These are phyloP conservation scores for Rhodofomes roseus DNA, from an alignment of 1,284 basidiomycete species.

Conservation along the genomic window DNA sequence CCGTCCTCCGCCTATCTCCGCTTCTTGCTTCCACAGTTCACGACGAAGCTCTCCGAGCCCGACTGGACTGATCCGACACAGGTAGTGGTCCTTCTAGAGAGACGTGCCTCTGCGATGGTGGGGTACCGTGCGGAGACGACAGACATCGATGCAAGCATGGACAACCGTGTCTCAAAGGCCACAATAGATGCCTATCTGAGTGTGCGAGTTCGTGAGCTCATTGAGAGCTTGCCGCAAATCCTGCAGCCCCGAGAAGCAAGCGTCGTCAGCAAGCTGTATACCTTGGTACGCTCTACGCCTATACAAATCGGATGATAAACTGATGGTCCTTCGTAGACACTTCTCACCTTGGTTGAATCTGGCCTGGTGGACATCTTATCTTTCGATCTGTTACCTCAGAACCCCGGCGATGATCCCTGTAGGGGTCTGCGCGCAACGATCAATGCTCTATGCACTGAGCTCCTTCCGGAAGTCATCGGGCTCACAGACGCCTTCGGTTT, in stretches of 20 bases:
- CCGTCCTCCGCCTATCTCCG: constrained; percentile 53
- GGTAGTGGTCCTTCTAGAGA: constrained; percentile 50
- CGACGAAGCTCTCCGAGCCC: background rate
- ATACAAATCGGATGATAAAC: background rate
- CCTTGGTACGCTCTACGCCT: constrained; percentile 36
- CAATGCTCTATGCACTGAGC: constrained; percentile 41
- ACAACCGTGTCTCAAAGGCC: constrained; percentile 57
- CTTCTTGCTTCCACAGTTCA: constrained; percentile 32
- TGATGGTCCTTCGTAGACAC: background rate
- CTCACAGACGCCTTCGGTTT: constrained; percentile 76
- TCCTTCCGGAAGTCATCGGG: constrained; percentile 68
- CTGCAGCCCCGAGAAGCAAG: constrained; percentile 29
- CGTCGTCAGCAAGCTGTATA: constrained; percentile 42
- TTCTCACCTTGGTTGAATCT: constrained; percentile 55
- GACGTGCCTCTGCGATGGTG: constrained; percentile 59
- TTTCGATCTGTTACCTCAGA: constrained; percentile 40
- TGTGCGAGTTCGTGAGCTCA: constrained; percentile 45
- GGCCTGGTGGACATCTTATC: constrained; percentile 57
- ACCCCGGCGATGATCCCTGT: constrained; percentile 38
- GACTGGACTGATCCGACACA: constrained; percentile 30
- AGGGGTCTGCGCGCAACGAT: constrained; percentile 53
- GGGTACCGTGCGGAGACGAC: constrained; percentile 40
- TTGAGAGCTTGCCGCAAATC: constrained; percentile 28
- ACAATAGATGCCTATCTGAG: constrained; percentile 69
- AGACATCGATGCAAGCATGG: constrained; percentile 44